Conservation (phyloP, 2,329 filamentous ascomycete genomes). For the Alternaria triticina region DNA sequence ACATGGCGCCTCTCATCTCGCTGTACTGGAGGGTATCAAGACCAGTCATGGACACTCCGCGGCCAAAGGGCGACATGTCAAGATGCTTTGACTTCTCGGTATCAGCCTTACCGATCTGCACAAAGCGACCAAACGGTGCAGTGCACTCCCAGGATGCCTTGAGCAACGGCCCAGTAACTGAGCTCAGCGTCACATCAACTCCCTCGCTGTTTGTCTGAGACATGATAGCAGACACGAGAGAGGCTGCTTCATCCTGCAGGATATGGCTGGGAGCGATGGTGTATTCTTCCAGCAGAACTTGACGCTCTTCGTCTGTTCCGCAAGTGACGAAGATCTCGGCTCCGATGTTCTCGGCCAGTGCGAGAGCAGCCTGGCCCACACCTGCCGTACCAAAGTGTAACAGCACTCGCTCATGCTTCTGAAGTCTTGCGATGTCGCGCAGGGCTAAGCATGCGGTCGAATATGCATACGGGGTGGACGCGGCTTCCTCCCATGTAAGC, state of each 20-base stretch:
- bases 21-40: neutral
- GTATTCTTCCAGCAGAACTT: neutral
- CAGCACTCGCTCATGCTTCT: neutral
- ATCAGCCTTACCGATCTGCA: neutral
- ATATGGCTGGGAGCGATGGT: neutral
- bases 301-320: neutral
- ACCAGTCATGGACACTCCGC: neutral
- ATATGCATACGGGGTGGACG: neutral
- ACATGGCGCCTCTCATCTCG: neutral
- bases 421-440: neutral
- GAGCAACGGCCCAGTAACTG: neutral
- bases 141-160: conserved; percentile 3
- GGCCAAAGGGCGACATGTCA: conserved; percentile 1
- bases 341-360: neutral
- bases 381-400: neutral
- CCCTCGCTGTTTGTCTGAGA: neutral
- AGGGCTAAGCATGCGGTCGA: neutral
- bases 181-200: neutral
- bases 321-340: neutral
- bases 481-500: neutral
- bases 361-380: neutral
- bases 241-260: neutral
- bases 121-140: neutral
- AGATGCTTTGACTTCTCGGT: neutral
- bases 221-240: neutral